These are phyloP conservation scores for Emydomyces testavorans DNA, from an alignment of 2,329 filamentous ascomycete species.

Conservation along the genomic window DNA sequence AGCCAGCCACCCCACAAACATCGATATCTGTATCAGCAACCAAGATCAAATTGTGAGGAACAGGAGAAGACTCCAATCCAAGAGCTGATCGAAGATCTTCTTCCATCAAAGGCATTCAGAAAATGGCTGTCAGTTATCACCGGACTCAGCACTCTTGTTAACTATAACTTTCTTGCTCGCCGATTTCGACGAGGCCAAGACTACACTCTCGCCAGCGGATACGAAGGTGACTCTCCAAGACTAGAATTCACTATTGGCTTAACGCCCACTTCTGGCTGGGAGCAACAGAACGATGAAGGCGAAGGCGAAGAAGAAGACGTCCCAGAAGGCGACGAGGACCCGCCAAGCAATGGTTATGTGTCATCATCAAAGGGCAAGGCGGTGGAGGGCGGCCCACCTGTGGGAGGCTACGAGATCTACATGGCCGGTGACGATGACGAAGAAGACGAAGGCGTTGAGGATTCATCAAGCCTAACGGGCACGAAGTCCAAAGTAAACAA, in stretches of 20 bases:
- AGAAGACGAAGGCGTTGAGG: constrained; percentile 35
- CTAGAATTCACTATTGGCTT: constrained; percentile 80
- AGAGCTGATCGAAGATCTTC: constrained; percentile 67
- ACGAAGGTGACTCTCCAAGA: constrained; percentile 58
- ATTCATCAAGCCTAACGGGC: constrained; percentile 26
- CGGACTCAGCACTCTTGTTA: constrained; percentile 53
- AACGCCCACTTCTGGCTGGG: constrained; percentile 78
- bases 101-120: constrained; percentile 75
- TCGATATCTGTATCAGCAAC: constrained; percentile 71
- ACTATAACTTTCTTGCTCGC: constrained; percentile 66
- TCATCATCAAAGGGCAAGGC: constrained; percentile 26
- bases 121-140: constrained; percentile 84
- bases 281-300: constrained; percentile 52
- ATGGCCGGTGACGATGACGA: constrained; percentile 73
- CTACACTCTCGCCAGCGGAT: constrained; percentile 84
- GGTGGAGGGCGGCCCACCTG: constrained; percentile 27
- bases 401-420: constrained; percentile 57
- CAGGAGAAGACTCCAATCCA: constrained; percentile 47
- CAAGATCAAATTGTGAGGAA: constrained; percentile 24
- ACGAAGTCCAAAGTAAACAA: constrained; percentile 25
- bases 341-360: constrained; percentile 21
- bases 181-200: constrained; percentile 79
- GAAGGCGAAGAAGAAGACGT: constrained; percentile 40
- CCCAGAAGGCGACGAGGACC: constrained; percentile 28
- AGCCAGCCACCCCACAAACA: constrained; percentile 91